Percentiles rank a stretch among this genome's conserved stretches.
These are phyloP conservation scores for Trichoderma lentiforme DNA, from an alignment of 2,329 filamentous ascomycete species.

Conservation along the genomic window DNA sequence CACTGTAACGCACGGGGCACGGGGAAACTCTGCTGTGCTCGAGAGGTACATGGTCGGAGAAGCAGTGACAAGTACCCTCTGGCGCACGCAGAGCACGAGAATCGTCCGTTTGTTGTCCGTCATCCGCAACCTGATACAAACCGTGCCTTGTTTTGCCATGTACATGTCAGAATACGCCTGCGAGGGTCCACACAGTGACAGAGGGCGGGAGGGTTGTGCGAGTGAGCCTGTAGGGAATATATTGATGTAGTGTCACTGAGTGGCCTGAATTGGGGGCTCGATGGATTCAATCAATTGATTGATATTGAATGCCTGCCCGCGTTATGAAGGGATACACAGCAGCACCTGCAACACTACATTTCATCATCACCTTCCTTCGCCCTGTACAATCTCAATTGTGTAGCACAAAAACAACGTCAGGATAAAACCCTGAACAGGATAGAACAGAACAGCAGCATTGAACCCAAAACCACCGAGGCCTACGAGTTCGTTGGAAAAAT, in stretches of 20 bases:
- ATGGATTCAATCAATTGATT: not conserved
- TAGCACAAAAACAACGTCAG: not conserved
- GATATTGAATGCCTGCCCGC: slow-evolving; percentile 1
- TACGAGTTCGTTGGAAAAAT: not conserved
- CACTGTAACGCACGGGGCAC: not conserved
- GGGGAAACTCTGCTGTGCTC: not conserved
- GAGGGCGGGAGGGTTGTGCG: not conserved
- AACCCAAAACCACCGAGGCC: not conserved
- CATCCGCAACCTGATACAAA: not conserved
- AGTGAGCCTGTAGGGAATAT: not conserved
- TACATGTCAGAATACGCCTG: not conserved
- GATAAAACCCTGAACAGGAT: not conserved
- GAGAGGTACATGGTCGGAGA: not conserved
- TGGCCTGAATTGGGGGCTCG: not conserved
- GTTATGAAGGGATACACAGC: not conserved
- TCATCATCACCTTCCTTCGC: not conserved
- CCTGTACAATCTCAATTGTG: not conserved
- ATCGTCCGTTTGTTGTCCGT: not conserved
- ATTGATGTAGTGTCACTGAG: not conserved
- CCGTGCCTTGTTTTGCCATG: not conserved
- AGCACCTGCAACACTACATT: not conserved
- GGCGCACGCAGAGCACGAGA: not conserved
- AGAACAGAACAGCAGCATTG: not conserved
- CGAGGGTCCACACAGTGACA: not conserved
- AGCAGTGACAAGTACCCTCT: not conserved